Percentiles rank a stretch among this genome's conserved stretches.
These are phyloP conservation scores for Saccharomyces eubayanus DNA, from an alignment of 805 yeast genomes.

Conservation along the genomic window DNA sequence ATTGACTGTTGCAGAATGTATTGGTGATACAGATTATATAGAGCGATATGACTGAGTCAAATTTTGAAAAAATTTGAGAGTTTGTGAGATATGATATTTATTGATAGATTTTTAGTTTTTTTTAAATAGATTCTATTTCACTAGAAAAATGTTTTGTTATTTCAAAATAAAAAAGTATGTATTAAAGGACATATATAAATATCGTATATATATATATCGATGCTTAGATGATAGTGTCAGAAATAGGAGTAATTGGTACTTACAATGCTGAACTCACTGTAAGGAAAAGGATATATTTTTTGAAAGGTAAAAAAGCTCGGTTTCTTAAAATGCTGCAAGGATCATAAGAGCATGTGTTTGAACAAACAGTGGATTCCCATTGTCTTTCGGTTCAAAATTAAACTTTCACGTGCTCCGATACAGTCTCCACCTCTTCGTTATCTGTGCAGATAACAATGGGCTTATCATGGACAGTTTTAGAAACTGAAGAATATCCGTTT, in stretches of 20 bases:
- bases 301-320: neutral
- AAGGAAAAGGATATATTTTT: neutral
- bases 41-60: constrained; percentile 20
- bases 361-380: neutral
- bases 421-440: constrained; percentile 22
- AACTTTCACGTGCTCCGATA: constrained; percentile 21
- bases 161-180: neutral
- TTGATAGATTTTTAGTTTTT: neutral
- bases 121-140: neutral
- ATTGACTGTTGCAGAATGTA: constrained; percentile 72
- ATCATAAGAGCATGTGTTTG: too few species aligned
- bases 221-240: neutral
- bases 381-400: neutral
- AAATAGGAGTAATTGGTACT: neutral
- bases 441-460: constrained; percentile 17
- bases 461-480: neutral
- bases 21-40: constrained; percentile 56
- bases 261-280: neutral
- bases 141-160: neutral
- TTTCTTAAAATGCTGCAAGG: too few species aligned
- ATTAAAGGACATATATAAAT: neutral
- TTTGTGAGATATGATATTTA: neutral
- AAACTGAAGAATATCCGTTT: neutral
- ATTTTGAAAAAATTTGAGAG: neutral
- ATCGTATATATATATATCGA: neutral